Evolutionary conservation across 192 early-diverging fungal genomes (phyloP), one percentile per base, ranked within the genome.

Genomic region (Haplosporangium gracile): DNA sequence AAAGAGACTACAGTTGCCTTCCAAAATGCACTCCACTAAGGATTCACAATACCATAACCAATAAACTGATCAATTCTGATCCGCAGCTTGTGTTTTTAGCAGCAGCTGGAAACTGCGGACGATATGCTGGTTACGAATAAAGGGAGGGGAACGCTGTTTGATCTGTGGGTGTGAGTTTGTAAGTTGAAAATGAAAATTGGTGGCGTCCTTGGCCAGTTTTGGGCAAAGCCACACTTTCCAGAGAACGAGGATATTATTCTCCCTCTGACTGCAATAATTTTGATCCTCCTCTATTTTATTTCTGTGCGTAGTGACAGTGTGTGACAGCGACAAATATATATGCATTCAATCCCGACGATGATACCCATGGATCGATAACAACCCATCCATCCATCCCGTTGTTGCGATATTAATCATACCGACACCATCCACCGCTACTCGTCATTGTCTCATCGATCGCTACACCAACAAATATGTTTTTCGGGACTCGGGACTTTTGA

Each of bases 201-300:
- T 51, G 49, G 49, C 49, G 49, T 51, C 16, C 16, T 22, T 5
- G 0, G 49, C 20, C 0, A 51, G 2, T 20, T 4, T 10, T n/a
- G 55, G 24, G 20, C 60, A 65, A 65, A 65, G 60, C 60, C 60
- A 65, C 60, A 60, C 2, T 32, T 65, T 32, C 13, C 32, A 29
- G 3, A 13, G 3, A 5, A 51, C 1, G 43, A 51, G 15, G 47
- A 51, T 51, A 51, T 51, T 5, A 51, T 18, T 3, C 16, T 51
- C 49, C 18, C 16, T 5, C 20, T 3, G 20, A 11, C 60, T 4
- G 60, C 26, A 2, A 11, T 34, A 15, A 1, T 5, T 32, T 65
- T 65, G n/a, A 65, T 26, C 60, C 60, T 65, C 60, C 60, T 65
- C 60, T 65, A 65, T 65, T 65, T 65, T 65, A 65, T 65, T 65